Evolutionary conservation across 179 eudicot genomes (phyloP).

Genomic region (Amaranthus tricolor): DNA sequence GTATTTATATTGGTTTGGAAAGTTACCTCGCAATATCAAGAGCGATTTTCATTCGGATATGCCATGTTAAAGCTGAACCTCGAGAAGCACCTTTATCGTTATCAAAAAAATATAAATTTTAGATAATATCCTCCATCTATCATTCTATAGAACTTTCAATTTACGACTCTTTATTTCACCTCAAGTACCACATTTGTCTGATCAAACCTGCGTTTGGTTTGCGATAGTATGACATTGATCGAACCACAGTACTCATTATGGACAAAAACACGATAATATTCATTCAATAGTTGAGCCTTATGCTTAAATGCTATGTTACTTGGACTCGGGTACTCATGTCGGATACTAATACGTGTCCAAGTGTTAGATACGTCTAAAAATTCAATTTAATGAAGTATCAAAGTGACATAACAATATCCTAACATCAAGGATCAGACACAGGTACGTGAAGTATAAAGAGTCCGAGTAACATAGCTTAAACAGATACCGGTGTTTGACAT

Average conservation of each 20-base stretch:
- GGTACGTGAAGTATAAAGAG: not conserved
- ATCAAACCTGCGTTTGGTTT: too few relatives aligned
- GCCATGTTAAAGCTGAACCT: slow-evolving; percentile 73
- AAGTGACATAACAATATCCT: too few relatives aligned
- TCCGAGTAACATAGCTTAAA: not conserved
- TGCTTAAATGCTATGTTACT: too few relatives aligned
- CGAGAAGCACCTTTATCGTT: slow-evolving; percentile 56
- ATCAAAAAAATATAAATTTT: slow-evolving; percentile 6
- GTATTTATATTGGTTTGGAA: not conserved
- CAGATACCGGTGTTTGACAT: not conserved
- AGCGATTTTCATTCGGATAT: slow-evolving; percentile 53
- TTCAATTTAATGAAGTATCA: too few relatives aligned
- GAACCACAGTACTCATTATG: too few relatives aligned
- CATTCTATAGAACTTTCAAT: not conserved
- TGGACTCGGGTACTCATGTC: too few relatives aligned
- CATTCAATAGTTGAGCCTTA: too few relatives aligned
- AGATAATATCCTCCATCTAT: slow-evolving; percentile 1
- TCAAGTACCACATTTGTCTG: not conserved
- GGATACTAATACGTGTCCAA: not conserved
- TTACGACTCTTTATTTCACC: not conserved
- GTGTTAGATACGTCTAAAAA: too few relatives aligned
- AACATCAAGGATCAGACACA: too few relatives aligned
- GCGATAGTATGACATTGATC: too few relatives aligned
- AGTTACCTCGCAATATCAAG: slow-evolving; percentile 62
- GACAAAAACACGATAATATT: too few relatives aligned